Base-by-base conservation (phyloP, 2,329 filamentous ascomycete species). In the Scleromitrula shiraiana region DNA sequence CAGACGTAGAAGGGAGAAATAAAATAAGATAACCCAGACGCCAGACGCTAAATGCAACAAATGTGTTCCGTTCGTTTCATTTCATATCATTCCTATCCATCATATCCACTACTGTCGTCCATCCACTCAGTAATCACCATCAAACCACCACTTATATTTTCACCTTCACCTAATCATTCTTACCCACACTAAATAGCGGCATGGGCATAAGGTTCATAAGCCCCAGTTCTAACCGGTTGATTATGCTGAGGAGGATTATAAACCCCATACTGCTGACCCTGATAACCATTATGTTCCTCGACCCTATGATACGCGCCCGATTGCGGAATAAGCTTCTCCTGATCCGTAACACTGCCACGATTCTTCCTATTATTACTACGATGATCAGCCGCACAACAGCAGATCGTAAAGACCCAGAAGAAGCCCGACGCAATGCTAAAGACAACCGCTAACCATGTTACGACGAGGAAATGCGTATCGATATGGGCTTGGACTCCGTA, bases 331-430 rank as follows among this genome's bases (percentile, higher is more conserved):
- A 55, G 42, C 51, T 64, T 64, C 54, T 64, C 62, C 3, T 37
- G 33, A 44, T 63, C 60, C 15, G 57, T 57, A 1, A 33, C 24
- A 37, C 49, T 53, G 10, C 48, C 27, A 12, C 53, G 26, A 37
- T 37, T 49, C 9, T 39, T 52, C 46, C 52, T 57, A 42, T 24
- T 50, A 19, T 30, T 50, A 22, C 50, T 56, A 19, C 53, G 40
- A 43, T 54, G 50, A 22, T 59, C 50, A 12, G 55, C 20, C 2
- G 53, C 57, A 75, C 90, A 95, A 80, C 90, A 97, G 83, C 91
- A 97, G 61, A 85, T 78, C 67, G 82, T 88, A 66, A 94, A 80
- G 62, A 90, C 71, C 91, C 93, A 97, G 83, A 97, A 96, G 64
- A 95, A 69, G 55, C 78, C 80, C 7, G 85, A 83, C 35, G 67